Base-by-base conservation (phyloP, 176 grass and related monocot species). In the Elaeis guineensis region DNA sequence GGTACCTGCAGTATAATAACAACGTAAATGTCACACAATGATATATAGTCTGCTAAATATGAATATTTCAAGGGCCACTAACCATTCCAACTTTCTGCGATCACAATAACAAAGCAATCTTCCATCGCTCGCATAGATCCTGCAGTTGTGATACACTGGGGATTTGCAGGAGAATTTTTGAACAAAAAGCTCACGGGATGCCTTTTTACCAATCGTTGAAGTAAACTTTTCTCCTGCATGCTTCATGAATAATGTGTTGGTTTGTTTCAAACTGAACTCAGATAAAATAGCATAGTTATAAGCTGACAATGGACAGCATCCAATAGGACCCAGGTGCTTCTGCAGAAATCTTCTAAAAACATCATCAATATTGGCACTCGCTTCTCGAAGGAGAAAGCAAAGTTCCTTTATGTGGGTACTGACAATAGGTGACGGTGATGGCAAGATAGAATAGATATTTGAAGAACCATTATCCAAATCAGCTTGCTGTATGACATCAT, bases 41-140 rank as follows among this genome's bases (percentile, higher is more conserved):
- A 44, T 14, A 9, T 9, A 9, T 12, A 44, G 2, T 12, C 7
- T 12, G 11, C 8, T 44, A 44, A 14, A 14, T 44, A 67, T 67
- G 35, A 64, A 52, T 52, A 48, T 15, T 74, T 19, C 26, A 69
- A 79, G 44, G 61, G 39, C 69, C 52, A 66, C 73, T 73, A 52
- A 97, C 92, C 92, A 97, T 79, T 96, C 86, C 72, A 96, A 64
- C 65, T 90, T 96, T 83, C 72, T 96, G n/a, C 63, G 79, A 75
- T 96, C 87, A 74, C 92, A 96, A 70, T 90, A 90, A 65, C 92
- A 96, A 75, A 96, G 87, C 66, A 96, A 70, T 74, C 92, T 87
- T 67, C 87, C 92, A 73, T 96, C 87, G 84, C 69, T 90, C 72
- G 92, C 92, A 72, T 90, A 96, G 57, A 90, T 96, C 72, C 87